phyloP scores from a whole-genome alignment of 2,329 filamentous ascomycete genomes.

The Arthrobotrys sphaeroides region DNA sequence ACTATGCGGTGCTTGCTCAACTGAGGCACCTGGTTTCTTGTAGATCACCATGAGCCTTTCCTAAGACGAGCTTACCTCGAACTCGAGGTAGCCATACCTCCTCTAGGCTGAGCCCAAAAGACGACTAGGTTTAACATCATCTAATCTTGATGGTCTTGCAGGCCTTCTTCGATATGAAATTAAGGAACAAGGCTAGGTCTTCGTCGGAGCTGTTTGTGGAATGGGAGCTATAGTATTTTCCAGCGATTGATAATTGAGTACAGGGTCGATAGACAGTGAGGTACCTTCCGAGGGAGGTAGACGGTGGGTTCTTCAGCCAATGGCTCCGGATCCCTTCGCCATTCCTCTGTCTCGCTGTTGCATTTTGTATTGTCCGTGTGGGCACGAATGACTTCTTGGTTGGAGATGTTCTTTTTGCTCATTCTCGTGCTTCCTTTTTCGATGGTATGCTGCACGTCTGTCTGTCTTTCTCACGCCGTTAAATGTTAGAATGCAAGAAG shows the following conservation, averaged over 20 bases:
- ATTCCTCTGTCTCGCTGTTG: conserved; percentile 43
- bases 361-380: conserved; percentile 48
- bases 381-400: conserved; percentile 19
- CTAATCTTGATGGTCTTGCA: conserved; percentile 27
- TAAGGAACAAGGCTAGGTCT: conserved; percentile 27
- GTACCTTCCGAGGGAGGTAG: neutral
- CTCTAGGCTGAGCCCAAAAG: conserved; percentile 16
- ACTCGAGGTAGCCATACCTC: conserved; percentile 9
- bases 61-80: conserved; percentile 28
- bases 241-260: conserved; percentile 22
- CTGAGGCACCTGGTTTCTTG: conserved; percentile 25
- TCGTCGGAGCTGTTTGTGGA: conserved; percentile 11
- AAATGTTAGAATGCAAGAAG: conserved; percentile 53
- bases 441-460: conserved; percentile 41
- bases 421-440: conserved; percentile 44
- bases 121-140: conserved; percentile 17
- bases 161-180: conserved; percentile 25
- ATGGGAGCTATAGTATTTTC: conserved; percentile 19
- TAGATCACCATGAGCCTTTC: conserved; percentile 32
- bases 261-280: conserved; percentile 26
- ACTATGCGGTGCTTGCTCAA: conserved; percentile 35
- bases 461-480: conserved; percentile 44
- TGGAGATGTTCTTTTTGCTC: conserved; percentile 35
- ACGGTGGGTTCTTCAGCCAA: conserved; percentile 4
- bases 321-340: conserved; percentile 24